Percentiles rank a stretch among this genome's conserved stretches.
Conservation (phyloP, 352 stramenopile species). For the Globisporangium spiculum region DNA sequence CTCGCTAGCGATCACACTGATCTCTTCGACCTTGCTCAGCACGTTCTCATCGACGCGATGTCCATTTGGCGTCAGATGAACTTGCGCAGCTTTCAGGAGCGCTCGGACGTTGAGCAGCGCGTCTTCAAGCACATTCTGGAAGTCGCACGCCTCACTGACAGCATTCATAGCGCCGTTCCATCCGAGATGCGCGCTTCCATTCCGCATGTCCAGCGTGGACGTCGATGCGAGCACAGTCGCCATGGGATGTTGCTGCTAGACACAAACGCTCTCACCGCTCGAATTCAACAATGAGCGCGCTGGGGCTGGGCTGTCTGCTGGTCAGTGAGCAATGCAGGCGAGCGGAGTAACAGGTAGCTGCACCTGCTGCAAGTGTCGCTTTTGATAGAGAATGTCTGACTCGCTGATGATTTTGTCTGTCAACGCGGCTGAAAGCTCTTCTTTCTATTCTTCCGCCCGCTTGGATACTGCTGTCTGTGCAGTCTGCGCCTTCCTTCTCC, state of each 20-base stretch:
- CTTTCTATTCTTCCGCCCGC: slow-evolving; percentile 1
- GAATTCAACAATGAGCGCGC: slow-evolving; percentile 1
- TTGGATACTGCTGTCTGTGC: background rate
- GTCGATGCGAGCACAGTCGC: background rate
- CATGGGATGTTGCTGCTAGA: background rate
- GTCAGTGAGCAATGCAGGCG: background rate
- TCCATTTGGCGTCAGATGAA: background rate
- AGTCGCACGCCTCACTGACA: background rate
- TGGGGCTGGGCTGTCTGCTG: background rate
- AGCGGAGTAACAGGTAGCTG: background rate
- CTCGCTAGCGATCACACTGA: slow-evolving; percentile 16
- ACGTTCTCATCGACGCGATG: background rate
- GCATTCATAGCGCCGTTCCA: background rate
- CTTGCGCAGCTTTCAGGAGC: slow-evolving; percentile 23
- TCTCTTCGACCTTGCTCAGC: slow-evolving; percentile 13
- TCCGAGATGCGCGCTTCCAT: background rate
- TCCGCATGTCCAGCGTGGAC: background rate
- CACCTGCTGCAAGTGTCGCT: background rate
- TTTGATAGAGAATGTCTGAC: background rate
- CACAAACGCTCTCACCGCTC: background rate
- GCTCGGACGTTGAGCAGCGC: slow-evolving; percentile 21
- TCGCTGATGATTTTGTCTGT: background rate
- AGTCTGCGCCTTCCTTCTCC: background rate
- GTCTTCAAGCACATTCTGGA: slow-evolving; percentile 26
- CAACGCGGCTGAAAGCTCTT: background rate